These are phyloP conservation scores for Rosa chinensis DNA, from an alignment of 306 rosid genomes.

Conservation along the genomic window DNA sequence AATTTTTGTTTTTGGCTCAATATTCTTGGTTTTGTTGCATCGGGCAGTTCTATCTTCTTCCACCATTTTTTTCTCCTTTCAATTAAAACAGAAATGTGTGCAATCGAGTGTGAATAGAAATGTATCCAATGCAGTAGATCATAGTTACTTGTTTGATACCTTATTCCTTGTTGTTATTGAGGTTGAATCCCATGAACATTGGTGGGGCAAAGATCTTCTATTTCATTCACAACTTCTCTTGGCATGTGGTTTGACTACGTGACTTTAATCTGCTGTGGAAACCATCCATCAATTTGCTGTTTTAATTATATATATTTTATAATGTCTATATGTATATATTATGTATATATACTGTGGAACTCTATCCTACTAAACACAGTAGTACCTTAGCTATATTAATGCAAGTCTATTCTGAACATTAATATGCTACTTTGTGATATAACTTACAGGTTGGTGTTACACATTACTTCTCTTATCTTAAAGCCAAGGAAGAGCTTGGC, in stretches of 20 bases:
- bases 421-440: slow-evolving; percentile 9
- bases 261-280: neutral
- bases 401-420: neutral
- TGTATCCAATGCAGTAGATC: no score
- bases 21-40: neutral
- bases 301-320: neutral
- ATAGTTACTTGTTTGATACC: neutral
- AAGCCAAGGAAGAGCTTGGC: slow-evolving; percentile 89
- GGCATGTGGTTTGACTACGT: neutral
- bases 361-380: neutral
- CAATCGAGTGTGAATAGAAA: neutral
- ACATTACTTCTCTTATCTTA: slow-evolving; percentile 78
- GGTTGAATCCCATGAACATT: neutral
- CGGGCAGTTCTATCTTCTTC: slow-evolving; percentile 1
- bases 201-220: neutral
- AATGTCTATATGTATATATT: no score
- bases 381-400: neutral
- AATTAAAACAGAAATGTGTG: neutral
- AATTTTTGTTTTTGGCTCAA: slow-evolving; percentile 5
- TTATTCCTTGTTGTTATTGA: slow-evolving; percentile 3
- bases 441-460: slow-evolving; percentile 75
- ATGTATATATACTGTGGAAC: neutral
- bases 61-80: neutral
- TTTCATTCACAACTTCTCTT: neutral
- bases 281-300: neutral